phyloP scores from a whole-genome alignment of 2,329 filamentous ascomycete genomes.

The Pseudohalonectria lignicola region DNA sequence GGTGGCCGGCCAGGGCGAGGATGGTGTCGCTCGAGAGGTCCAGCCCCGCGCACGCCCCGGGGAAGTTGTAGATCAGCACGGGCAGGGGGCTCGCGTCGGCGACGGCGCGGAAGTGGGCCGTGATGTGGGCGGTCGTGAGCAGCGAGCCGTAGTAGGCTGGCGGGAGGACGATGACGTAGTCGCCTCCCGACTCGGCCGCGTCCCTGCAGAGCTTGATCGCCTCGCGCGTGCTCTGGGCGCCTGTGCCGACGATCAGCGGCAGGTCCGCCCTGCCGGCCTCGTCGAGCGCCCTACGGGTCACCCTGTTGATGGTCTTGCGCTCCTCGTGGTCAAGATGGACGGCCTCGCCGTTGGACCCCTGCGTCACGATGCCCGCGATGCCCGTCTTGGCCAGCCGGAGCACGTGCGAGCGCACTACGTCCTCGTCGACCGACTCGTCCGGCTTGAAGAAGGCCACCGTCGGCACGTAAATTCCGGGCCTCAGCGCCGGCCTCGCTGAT shows the following conservation, averaged over 20 bases:
- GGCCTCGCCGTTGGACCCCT: slow-evolving; percentile 66
- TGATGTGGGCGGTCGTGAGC: slow-evolving; percentile 44
- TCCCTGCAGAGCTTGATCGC: slow-evolving; percentile 55
- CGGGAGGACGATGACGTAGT: slow-evolving; percentile 57
- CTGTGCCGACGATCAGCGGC: slow-evolving; percentile 59
- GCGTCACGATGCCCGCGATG: slow-evolving; percentile 55
- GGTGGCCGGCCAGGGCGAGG: slow-evolving; percentile 34
- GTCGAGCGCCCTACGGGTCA: slow-evolving; percentile 46
- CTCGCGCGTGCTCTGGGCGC: slow-evolving; percentile 56
- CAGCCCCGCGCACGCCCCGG: slow-evolving; percentile 42
- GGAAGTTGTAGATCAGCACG: slow-evolving; percentile 54
- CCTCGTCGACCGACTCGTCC: slow-evolving; percentile 43
- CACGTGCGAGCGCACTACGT: slow-evolving; percentile 37
- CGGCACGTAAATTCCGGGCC: slow-evolving; percentile 45
- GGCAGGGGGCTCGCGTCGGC: slow-evolving; percentile 47
- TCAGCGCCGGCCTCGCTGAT: neutral
- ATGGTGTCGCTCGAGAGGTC: slow-evolving; percentile 48
- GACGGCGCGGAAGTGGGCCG: slow-evolving; percentile 51
- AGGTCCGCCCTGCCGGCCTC: slow-evolving; percentile 21
- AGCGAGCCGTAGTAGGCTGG: slow-evolving; percentile 57
- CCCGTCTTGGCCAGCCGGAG: slow-evolving; percentile 50
- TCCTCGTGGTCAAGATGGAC: slow-evolving; percentile 59
- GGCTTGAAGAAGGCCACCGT: slow-evolving; percentile 51
- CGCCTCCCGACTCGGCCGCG: slow-evolving; percentile 51
- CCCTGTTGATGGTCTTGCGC: slow-evolving; percentile 48